phyloP scores from a whole-genome alignment of 768 basidiomycete species.

The Cubamyces lactineus region DNA sequence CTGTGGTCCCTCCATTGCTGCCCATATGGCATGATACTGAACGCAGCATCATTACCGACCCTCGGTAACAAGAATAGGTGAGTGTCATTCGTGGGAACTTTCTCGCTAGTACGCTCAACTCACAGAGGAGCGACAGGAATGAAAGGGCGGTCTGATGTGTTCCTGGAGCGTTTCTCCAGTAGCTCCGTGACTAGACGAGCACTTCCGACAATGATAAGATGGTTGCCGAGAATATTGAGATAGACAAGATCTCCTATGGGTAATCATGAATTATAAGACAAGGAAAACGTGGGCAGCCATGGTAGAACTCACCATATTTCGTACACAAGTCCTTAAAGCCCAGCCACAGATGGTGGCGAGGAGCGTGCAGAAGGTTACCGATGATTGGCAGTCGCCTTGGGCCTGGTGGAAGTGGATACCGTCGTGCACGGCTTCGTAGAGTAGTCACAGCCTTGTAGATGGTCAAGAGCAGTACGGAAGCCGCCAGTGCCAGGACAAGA shows the following conservation, averaged over 20 bases:
- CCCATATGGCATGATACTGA: slow-evolving; percentile 14
- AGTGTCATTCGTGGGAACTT: not conserved
- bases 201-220: slow-evolving; percentile 9
- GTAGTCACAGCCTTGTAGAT: not conserved
- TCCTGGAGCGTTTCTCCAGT: slow-evolving; percentile 17
- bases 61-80: not conserved
- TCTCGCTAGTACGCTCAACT: not conserved
- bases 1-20: slow-evolving; percentile 18
- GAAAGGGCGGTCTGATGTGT: slow-evolving; percentile 18
- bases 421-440: not conserved
- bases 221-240: slow-evolving; percentile 9
- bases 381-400: slow-evolving; percentile 5
- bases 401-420: slow-evolving; percentile 9
- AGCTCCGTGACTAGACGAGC: not conserved
- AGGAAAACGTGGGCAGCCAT: too few relatives aligned
- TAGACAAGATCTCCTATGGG: slow-evolving; percentile 16
- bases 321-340: not conserved
- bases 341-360: not conserved
- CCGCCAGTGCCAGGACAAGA: not conserved
- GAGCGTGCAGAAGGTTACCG: not conserved
- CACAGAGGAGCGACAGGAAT: slow-evolving; percentile 4
- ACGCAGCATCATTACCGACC: slow-evolving; percentile 1
- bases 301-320: not conserved
- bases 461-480: not conserved
- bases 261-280: not conserved